Evolutionary conservation across 2,329 filamentous ascomycete species (phyloP), one percentile per base, ranked within the genome.

Genomic region (Penicillium occitanis): DNA sequence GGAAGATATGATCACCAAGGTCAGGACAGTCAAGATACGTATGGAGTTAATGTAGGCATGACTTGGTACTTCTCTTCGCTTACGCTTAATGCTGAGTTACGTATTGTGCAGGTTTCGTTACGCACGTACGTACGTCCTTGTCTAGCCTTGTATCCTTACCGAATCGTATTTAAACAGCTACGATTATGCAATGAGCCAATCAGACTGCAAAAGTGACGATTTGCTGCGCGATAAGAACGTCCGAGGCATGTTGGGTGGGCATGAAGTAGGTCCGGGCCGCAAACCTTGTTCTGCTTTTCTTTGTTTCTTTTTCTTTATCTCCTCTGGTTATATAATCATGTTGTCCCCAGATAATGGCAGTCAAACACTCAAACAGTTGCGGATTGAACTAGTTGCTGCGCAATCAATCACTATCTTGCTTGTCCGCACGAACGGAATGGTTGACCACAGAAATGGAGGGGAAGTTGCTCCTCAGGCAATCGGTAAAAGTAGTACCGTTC

Each of bases 251-350:
- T 46, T 61, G 40, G n/a, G 28, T 37, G 60, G 60, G 42, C 28
- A 53, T 48, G 46, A 63, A 53, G 61, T 63, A 63, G 61, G 62
- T 37, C 62, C 62, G 62, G 62, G 30, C 62, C 62, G 62, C 62
- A 44, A 63, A 64, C 51, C 53, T 64, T 64, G 62, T 48, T 63
- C 30, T 28, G 40, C 37, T 50, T 64, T 53, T 44, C 25, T 35
- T 53, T 63, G 11, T 62, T 50, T 25, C 33, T 17, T 53, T 42
- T 14, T 37, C 30, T 37, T 37, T 33, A 19, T 19, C 2, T 14
- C 2, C 5, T 35, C 17, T 55, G 1, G 10, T 13, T 57, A 50
- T 7, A 50, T 22, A 57, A 14, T 37, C 10, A 25, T 7, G 25
- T 14, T 40, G n/a, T 57, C 11, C 0, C 5, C 14, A 33, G 8